Evolutionary conservation across 2,329 filamentous ascomycete genomes (phyloP).

Genomic region (Ophiostoma sp.): DNA sequence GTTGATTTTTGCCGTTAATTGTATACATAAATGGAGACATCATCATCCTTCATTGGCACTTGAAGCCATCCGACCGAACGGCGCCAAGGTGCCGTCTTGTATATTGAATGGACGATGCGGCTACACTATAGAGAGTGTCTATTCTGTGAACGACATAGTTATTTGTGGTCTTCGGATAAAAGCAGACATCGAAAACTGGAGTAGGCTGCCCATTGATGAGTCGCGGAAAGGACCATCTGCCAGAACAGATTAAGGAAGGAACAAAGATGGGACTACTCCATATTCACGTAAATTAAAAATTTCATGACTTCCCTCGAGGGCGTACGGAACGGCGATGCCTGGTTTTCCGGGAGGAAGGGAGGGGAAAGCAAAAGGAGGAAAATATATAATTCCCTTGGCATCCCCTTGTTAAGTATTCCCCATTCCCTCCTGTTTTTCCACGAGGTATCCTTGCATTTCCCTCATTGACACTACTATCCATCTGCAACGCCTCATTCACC

Average conservation of each 20-base stretch:
- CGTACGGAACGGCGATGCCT: neutral
- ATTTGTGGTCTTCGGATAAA: neutral
- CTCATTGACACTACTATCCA: neutral
- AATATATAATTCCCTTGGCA: slow-evolving; percentile 8
- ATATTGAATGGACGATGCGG: neutral
- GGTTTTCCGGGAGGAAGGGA: neutral
- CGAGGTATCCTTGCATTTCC: neutral
- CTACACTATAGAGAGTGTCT: neutral
- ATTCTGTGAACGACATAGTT: neutral
- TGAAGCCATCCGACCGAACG: slow-evolving; percentile 17
- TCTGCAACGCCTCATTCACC: neutral
- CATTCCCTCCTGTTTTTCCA: neutral
- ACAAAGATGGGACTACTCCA: neutral
- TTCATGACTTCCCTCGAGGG: neutral
- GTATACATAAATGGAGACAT: neutral
- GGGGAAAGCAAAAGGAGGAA: neutral
- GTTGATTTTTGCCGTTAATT: slow-evolving; percentile 1
- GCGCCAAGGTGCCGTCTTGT: slow-evolving; percentile 10
- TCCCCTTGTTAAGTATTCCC: neutral
- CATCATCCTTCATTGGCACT: too few relatives aligned
- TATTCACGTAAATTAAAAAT: neutral
- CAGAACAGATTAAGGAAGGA: neutral
- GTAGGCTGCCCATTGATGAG: neutral
- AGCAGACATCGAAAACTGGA: neutral
- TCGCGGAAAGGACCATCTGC: neutral